Evolutionary conservation across 495 filamentous ascomycete species (phyloP), one percentile per base, ranked within the genome.

Genomic region (Trichoderma reesei): DNA sequence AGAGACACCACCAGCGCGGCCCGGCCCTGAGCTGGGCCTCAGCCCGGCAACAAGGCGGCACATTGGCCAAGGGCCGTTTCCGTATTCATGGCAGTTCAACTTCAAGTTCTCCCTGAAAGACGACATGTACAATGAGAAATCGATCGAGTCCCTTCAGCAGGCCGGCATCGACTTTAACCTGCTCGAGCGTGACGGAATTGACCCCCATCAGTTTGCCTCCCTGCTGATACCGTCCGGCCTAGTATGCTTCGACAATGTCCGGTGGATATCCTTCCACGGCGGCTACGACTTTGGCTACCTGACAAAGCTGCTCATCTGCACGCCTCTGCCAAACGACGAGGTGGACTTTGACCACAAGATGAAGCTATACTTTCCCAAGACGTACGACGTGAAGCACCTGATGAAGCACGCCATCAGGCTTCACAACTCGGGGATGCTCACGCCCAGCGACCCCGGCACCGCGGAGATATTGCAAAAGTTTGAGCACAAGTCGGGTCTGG

Each of bases 251-350:
- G 88, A 93, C 41, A 86, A 96, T 61, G 89, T 97, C 16, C 85
- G 88, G 70, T 98, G 94, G 94, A 88, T 98, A 39, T 95, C 91
- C 20, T 98, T 98, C 76, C 94, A 98, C 74, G 92, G 90, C n/a
- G 94, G 94, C 59, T 98, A 98, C 77, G 94, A 98, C 77, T 96
- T 98, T 76, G 94, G 91, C 42, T 97, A 98, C 71, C 77, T 98
- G 60, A 90, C 96, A 71, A 98, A 98, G 76, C 86, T 97, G 41
- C 87, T 98, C 75, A 82, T 86, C 39, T 87, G 86, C 75, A 80
- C 86, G 31, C 83, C 86, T 56, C 80, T 98, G 11, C 94, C 94
- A 3, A 87, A 90, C 63, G 90, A 92, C 67, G 94, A 98, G 72
- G 82, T 84, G 48, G 87, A 92, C 61, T 98, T 96, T 73, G 88